phyloP scores from a whole-genome alignment of 2,329 filamentous ascomycete species.

The Alternaria brassicicola region DNA sequence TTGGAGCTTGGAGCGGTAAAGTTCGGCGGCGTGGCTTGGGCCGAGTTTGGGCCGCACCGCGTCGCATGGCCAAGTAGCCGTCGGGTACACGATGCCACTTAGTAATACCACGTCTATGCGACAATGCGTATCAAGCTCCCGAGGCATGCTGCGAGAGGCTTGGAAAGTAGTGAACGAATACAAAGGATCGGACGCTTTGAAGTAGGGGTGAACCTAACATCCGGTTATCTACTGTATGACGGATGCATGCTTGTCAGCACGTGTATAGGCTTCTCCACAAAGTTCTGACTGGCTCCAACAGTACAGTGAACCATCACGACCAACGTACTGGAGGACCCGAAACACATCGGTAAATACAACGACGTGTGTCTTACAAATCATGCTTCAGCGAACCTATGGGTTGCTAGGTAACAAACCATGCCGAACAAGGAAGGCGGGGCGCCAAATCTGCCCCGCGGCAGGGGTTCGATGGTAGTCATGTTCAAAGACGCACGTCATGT shows the following conservation, averaged over 20 bases:
- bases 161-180: background rate
- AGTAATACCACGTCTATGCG: background rate
- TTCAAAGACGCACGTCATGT: conserved; percentile 24
- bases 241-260: conserved; percentile 10
- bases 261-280: conserved; percentile 2
- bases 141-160: background rate
- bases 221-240: background rate
- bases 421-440: conserved; percentile 25
- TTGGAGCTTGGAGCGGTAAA: conserved; percentile 37
- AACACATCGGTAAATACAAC: background rate
- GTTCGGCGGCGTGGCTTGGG: conserved; percentile 11
- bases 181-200: too few species aligned
- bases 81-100: conserved; percentile 3
- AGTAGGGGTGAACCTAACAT: background rate
- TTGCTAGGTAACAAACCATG: conserved; percentile 6
- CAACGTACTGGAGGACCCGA: background rate
- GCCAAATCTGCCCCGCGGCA: conserved; percentile 18
- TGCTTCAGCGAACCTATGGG: background rate
- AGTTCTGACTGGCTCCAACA: background rate
- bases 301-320: background rate
- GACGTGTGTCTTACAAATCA: conserved; percentile 33
- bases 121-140: background rate
- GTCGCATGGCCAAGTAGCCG: background rate
- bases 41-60: conserved; percentile 7
- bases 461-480: conserved; percentile 5